Conservation (phyloP, 306 rosid species). For the Hippophae tibetana region DNA sequence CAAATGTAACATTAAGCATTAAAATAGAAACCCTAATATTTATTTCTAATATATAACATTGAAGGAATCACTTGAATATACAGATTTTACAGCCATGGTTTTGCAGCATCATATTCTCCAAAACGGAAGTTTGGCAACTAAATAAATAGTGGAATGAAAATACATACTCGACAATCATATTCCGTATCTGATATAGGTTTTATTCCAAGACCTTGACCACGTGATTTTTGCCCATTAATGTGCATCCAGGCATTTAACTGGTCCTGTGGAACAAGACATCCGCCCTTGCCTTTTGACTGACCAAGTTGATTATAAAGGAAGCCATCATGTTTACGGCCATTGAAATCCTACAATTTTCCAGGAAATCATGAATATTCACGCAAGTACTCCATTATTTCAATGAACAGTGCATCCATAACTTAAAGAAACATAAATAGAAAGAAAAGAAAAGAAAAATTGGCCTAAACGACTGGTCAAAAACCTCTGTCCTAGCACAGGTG, state of each 20-base stretch:
- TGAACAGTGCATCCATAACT: not conserved
- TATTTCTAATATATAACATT: too few species aligned
- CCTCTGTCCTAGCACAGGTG: constrained; percentile 54
- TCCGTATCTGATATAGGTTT: constrained; percentile 35
- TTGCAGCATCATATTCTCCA: not conserved
- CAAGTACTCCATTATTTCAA: constrained; percentile 1
- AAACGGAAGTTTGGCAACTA: constrained; percentile 2
- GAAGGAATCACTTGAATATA: too few species aligned
- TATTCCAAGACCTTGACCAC: constrained; percentile 32
- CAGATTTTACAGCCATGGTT: too few species aligned
- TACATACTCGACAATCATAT: constrained; percentile 47
- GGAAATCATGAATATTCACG: not conserved
- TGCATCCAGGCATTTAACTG: constrained; percentile 66
- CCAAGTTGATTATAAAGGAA: constrained; percentile 19
- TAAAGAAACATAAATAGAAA: not conserved
- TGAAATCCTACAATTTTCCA: constrained; percentile 38
- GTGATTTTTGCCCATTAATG: constrained; percentile 46
- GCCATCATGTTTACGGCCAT: constrained; percentile 53
- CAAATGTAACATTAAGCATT: too few species aligned
- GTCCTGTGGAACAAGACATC: constrained; percentile 57
- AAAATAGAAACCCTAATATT: too few species aligned
- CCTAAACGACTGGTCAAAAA: constrained; percentile 14
- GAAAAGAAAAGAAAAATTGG: not conserved
- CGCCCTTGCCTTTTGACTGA: constrained; percentile 26
- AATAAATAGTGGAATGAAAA: constrained; percentile 13